Evolutionary conservation across 306 rosid genomes (phyloP).

Genomic region (Malus fusca): DNA sequence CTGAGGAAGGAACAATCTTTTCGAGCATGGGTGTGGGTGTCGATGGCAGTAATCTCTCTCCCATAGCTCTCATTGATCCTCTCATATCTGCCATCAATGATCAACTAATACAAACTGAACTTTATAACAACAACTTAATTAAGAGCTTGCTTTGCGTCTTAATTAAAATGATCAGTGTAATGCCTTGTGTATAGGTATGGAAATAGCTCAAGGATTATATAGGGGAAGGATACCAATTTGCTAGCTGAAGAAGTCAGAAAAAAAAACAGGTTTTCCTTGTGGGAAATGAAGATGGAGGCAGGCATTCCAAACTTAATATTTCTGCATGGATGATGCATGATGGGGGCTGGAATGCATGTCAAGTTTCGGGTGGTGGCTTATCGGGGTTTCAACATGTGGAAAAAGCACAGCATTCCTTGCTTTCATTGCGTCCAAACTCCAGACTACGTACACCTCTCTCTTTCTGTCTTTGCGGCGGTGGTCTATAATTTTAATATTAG

Average conservation of each 20-base stretch:
- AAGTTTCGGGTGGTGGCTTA: constrained; percentile 21
- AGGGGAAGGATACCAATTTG: neutral
- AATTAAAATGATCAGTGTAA: neutral
- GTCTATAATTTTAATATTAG: neutral
- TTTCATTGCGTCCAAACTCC: constrained; percentile 25
- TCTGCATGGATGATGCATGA: neutral
- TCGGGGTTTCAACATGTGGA: constrained; percentile 20
- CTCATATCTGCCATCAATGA: constrained; percentile 39
- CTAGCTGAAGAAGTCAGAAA: neutral
- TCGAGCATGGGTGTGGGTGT: constrained; percentile 2
- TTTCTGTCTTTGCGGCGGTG: neutral
- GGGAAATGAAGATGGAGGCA: neutral
- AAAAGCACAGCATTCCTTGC: constrained; percentile 31
- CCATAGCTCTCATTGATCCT: constrained; percentile 12
- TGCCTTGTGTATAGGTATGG: neutral
- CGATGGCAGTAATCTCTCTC: neutral
- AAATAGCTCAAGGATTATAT: neutral
- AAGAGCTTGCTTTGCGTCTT: neutral
- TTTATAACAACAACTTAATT: neutral
- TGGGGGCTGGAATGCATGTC: constrained; percentile 7
- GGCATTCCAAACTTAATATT: constrained; percentile 40
- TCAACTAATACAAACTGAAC: neutral
- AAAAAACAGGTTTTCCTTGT: constrained; percentile 33
- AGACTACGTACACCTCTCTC: neutral
- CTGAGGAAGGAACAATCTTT: constrained; percentile 42